Percentiles rank a stretch among this genome's conserved stretches.
Evolutionary conservation across 306 rosid genomes (phyloP).

Genomic region (Trifolium dubium): DNA sequence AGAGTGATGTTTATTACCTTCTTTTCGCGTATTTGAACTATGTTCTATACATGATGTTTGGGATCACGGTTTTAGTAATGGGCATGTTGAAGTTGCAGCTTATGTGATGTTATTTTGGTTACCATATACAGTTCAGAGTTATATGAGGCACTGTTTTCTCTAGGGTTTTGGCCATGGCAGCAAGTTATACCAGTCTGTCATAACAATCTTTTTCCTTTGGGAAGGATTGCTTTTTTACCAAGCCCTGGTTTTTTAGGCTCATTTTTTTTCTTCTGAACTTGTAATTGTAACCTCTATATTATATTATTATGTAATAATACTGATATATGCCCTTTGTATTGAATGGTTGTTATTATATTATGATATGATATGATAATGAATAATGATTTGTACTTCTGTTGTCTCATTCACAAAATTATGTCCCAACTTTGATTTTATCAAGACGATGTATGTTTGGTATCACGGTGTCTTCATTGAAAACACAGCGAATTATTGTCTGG

Average conservation of each 20-base stretch:
- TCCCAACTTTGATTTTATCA: background rate
- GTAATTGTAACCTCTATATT: constrained; percentile 45
- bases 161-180: constrained; percentile 86
- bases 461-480: too few species aligned
- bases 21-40: constrained; percentile 48
- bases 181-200: constrained; percentile 66
- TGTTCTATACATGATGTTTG: constrained; percentile 59
- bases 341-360: constrained; percentile 38
- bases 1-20: constrained; percentile 52
- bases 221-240: constrained; percentile 68
- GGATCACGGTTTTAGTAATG: constrained; percentile 60
- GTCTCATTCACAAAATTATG: constrained; percentile 8
- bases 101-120: constrained; percentile 39
- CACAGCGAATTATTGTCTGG: too few species aligned
- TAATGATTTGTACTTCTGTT: constrained; percentile 36
- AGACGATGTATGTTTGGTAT: too few species aligned
- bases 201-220: constrained; percentile 50
- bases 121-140: constrained; percentile 56
- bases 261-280: constrained; percentile 47
- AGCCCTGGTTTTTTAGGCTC: constrained; percentile 58
- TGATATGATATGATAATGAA: constrained; percentile 46
- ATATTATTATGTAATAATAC: constrained; percentile 46
- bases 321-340: constrained; percentile 55
- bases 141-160: constrained; percentile 57
- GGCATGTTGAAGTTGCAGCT: constrained; percentile 50